Conservation (phyloP, 2,329 filamentous ascomycete species). For the Aspergillus tanneri region DNA sequence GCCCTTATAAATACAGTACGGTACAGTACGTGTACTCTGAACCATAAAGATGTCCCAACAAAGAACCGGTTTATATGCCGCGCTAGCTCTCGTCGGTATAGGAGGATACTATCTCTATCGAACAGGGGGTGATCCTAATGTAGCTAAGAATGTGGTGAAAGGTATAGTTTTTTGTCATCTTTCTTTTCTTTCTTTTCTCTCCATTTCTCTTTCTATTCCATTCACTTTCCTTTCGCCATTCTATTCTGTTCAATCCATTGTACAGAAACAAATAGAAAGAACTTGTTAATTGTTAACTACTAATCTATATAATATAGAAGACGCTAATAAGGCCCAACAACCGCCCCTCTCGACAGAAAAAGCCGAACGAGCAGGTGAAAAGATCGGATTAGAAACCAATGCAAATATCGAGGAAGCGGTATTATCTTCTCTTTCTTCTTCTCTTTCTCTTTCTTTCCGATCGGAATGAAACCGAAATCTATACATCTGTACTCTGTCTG, state of each 20-base stretch:
- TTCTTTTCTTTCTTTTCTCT: neutral
- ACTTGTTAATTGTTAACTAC: neutral
- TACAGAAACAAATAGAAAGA: too few species aligned
- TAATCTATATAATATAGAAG: slow-evolving; percentile 57
- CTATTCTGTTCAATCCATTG: too few species aligned
- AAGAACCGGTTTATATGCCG: slow-evolving; percentile 38
- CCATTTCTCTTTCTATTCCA: neutral
- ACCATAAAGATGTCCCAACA: slow-evolving; percentile 34
- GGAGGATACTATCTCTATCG: slow-evolving; percentile 88
- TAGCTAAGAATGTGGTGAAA: slow-evolving; percentile 83
- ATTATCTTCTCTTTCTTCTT: slow-evolving; percentile 38
- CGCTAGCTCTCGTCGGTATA: slow-evolving; percentile 64
- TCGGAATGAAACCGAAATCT: too few species aligned
- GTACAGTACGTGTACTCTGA: too few species aligned
- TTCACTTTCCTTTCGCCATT: neutral
- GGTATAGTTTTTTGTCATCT: slow-evolving; percentile 55
- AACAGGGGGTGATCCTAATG: slow-evolving; percentile 76
- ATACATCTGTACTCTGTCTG: too few species aligned
- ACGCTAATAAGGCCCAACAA: slow-evolving; percentile 68
- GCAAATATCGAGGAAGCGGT: slow-evolving; percentile 69
- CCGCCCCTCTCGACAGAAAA: slow-evolving; percentile 64
- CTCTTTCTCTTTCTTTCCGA: neutral
- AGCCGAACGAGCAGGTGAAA: slow-evolving; percentile 64
- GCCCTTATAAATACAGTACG: slow-evolving; percentile 7
- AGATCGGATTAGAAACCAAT: slow-evolving; percentile 61